phyloP scores from a whole-genome alignment of 1,284 basidiomycete genomes.

The Mycena sp. region DNA sequence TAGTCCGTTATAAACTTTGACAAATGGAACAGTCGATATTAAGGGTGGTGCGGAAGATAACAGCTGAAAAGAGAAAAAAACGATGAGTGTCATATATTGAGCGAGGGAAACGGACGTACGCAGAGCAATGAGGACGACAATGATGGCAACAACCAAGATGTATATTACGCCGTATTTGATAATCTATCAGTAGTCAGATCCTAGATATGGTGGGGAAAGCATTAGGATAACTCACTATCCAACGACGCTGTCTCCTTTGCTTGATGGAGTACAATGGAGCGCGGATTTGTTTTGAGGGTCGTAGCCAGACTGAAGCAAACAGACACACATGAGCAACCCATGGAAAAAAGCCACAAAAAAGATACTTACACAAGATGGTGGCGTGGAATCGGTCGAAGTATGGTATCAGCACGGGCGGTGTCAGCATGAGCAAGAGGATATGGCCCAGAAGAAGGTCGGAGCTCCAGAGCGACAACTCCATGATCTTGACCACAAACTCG shows the following conservation, averaged over 20 bases:
- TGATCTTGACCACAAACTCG: constrained; percentile 90
- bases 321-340: constrained; percentile 63
- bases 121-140: constrained; percentile 79
- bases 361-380: constrained; percentile 72
- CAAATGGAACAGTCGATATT: constrained; percentile 74
- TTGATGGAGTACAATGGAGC: constrained; percentile 93
- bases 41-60: constrained; percentile 65
- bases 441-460: constrained; percentile 78
- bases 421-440: constrained; percentile 79
- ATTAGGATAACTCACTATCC: constrained; percentile 71
- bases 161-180: constrained; percentile 85
- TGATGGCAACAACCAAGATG: constrained; percentile 75
- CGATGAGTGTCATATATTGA: constrained; percentile 3
- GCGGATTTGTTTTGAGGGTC: constrained; percentile 30
- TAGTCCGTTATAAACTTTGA: constrained; percentile 66
- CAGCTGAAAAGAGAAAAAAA: constrained; percentile 53
- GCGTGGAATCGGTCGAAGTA: constrained; percentile 82
- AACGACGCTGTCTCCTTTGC: constrained; percentile 86
- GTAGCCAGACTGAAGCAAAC: constrained; percentile 85
- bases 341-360: constrained; percentile 32
- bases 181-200: constrained; percentile 51
- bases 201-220: not conserved
- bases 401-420: constrained; percentile 76
- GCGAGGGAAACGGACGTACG: constrained; percentile 61
- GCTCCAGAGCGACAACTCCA: constrained; percentile 84